phyloP scores from a whole-genome alignment of 768 basidiomycete species.

The Xanthoconium stramineum region DNA sequence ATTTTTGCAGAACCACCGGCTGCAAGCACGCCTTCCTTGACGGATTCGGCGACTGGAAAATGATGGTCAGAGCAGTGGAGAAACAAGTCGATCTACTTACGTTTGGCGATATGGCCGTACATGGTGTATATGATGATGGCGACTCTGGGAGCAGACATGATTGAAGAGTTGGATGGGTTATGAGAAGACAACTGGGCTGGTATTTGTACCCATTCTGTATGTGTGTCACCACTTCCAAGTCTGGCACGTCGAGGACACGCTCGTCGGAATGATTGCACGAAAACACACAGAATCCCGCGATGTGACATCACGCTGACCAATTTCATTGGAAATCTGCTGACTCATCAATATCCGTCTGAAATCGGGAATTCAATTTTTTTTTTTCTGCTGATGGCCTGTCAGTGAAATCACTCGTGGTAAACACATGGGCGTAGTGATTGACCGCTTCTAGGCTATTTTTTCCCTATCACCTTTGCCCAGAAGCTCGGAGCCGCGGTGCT shows the following conservation, averaged over 20 bases:
- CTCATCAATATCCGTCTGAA: too few relatives aligned
- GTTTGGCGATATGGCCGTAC: constrained; percentile 68
- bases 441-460: too few relatives aligned
- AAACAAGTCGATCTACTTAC: constrained; percentile 39
- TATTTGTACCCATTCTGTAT: too few relatives aligned
- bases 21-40: constrained; percentile 41
- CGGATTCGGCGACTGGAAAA: constrained; percentile 60
- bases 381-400: too few relatives aligned
- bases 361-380: too few relatives aligned
- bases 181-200: too few relatives aligned
- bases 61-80: neutral
- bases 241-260: constrained; percentile 11
- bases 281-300: constrained; percentile 9
- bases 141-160: constrained; percentile 49
- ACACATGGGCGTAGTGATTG: too few relatives aligned
- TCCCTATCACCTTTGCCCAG: too few relatives aligned
- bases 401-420: too few relatives aligned
- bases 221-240: neutral
- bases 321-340: too few relatives aligned
- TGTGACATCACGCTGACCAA: neutral
- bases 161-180: too few relatives aligned
- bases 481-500: too few relatives aligned
- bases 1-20: constrained; percentile 53
- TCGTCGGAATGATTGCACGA: constrained; percentile 1
- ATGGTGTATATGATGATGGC: constrained; percentile 73